Conservation (phyloP, 2,329 filamentous ascomycete species). For the Sarocladium oryzae region DNA sequence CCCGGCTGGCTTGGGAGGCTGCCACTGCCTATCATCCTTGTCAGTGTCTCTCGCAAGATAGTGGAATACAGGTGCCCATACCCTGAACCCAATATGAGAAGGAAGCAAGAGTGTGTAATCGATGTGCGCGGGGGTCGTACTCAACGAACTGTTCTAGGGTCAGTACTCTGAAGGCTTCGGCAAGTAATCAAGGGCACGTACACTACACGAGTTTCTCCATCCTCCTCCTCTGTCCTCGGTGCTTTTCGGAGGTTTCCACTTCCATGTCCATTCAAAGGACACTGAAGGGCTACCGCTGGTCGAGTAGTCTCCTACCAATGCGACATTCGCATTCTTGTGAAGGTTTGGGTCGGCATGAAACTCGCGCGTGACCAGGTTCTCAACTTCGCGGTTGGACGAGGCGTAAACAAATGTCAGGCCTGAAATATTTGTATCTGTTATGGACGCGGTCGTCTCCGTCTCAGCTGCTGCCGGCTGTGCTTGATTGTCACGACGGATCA, state of each 20-base stretch:
- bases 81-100: conserved; percentile 96
- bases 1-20: conserved; percentile 48
- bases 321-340: conserved; percentile 94
- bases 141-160: conserved; percentile 69
- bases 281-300: conserved; percentile 80
- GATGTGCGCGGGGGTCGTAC: conserved; percentile 89
- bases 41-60: neutral
- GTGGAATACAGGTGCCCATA: conserved; percentile 30
- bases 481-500: conserved; percentile 49
- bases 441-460: conserved; percentile 14
- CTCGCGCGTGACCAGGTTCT: conserved; percentile 88
- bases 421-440: conserved; percentile 69
- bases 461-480: conserved; percentile 35
- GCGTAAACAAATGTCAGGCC: conserved; percentile 91
- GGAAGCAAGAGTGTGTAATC: conserved; percentile 77
- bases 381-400: conserved; percentile 77
- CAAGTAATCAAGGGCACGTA: conserved; percentile 32
- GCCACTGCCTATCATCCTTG: neutral
- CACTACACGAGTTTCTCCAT: conserved; percentile 93
- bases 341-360: conserved; percentile 96
- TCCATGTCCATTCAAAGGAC: conserved; percentile 93
- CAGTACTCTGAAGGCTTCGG: neutral
- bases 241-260: conserved; percentile 84
- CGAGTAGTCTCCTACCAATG: conserved; percentile 84
- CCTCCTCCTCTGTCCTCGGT: conserved; percentile 79